phyloP scores from a whole-genome alignment of 2,329 filamentous ascomycete species.

The Dryadomyces sulphureus region DNA sequence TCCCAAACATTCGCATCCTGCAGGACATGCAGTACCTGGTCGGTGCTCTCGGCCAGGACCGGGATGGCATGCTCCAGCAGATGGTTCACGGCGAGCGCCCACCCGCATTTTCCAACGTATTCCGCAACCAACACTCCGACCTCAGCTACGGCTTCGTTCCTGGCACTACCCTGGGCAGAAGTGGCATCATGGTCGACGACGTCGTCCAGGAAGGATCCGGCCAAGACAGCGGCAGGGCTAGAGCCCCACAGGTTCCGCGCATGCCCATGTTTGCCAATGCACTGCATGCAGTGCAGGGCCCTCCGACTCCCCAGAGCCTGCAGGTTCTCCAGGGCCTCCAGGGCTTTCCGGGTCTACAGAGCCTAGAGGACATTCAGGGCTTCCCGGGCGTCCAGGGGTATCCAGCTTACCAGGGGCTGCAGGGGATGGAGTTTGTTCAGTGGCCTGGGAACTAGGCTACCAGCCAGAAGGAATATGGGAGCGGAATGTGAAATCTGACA shows the following conservation, averaged over 20 bases:
- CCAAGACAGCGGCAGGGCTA: not conserved
- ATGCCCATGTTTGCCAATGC: not conserved
- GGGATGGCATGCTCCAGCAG: not conserved
- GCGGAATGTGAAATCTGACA: too few relatives aligned
- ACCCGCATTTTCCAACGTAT: not conserved
- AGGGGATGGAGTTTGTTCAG: not conserved
- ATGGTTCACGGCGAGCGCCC: slow-evolving; percentile 3
- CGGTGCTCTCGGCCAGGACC: not conserved
- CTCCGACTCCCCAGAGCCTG: too few relatives aligned
- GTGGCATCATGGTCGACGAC: not conserved
- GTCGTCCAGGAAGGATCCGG: not conserved
- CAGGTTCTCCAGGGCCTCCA: too few relatives aligned
- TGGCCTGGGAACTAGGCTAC: not conserved
- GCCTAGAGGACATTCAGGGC: too few relatives aligned
- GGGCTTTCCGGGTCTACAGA: too few relatives aligned
- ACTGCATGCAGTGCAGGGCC: too few relatives aligned
- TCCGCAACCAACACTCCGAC: not conserved
- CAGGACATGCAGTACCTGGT: slow-evolving; percentile 1
- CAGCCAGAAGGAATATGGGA: not conserved
- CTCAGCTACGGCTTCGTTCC: not conserved
- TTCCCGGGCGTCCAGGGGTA: too few relatives aligned
- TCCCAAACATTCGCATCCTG: not conserved
- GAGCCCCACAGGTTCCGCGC: not conserved
- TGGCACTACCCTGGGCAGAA: not conserved
- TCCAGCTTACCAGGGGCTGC: too few relatives aligned